Base-by-base conservation (phyloP, 1,139 yeast species). In the Nakaseomyces delphensis region DNA sequence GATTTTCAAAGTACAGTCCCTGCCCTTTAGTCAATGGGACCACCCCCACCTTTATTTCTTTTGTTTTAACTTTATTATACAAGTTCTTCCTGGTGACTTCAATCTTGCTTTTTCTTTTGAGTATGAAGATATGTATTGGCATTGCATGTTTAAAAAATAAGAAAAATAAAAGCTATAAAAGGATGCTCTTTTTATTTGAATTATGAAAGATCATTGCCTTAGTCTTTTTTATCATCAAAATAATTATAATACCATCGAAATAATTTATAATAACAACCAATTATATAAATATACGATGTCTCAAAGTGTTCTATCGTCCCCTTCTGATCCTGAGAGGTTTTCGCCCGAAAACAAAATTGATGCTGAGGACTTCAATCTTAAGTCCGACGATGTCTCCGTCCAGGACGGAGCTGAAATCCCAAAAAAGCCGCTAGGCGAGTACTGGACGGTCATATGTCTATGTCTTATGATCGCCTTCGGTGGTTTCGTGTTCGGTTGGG, bases 401-500 rank as follows among this genome's bases (percentile, higher is more conserved):
- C 31, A 36, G 4, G 35, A 31, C 3, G 30, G 31, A 9, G 39
- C 83, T 36, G 59, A 55, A 10, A 51, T 56, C 31, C 60, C 60
- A 44, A 68, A 68, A 56, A 69, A 65, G 52, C 71, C 73, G 38
- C 70, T 73, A 6, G 70, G 74, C 44, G 67, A 74, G 48, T 57
- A 67, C 47, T 61, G 40, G 30, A 36, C 43, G 3, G 48, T 45
- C 13, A 40, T 41, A 43, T 29, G 40, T n/a, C 43, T 45, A 16
- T 67, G 70, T 63, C 63, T 52, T 61, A 66, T 56, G 68, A 76
- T 68, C 43, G 80, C 82, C 48, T 74, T 76, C 50, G 83, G 80
- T 63, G 83, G 83, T 57, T 69, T 76, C 54, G 75, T 78, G 48
- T 79, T 70, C 55, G 85, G 85, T 50, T 79, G 77, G 72, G 85